phyloP scores from a whole-genome alignment of 805 yeast species.

The Metschnikowia lachancei region DNA sequence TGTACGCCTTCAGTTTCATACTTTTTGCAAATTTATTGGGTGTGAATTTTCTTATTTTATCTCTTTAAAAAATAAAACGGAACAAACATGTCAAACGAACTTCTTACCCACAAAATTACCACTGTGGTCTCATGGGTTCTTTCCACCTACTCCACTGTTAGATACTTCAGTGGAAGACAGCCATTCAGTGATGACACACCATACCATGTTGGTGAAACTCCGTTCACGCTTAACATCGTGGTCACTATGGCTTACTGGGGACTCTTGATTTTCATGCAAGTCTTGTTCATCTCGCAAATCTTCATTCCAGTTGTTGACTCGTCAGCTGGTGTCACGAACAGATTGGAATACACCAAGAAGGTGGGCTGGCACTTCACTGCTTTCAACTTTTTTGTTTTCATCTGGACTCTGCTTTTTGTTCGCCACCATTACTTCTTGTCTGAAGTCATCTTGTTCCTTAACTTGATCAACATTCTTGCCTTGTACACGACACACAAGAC shows the following conservation, averaged over 20 bases:
- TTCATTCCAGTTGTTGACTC: conserved; percentile 34
- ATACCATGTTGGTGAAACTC: conserved; percentile 58
- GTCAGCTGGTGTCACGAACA: conserved; percentile 14
- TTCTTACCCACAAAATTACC: conserved; percentile 38
- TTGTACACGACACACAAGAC: conserved; percentile 62
- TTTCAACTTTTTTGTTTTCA: conserved; percentile 57
- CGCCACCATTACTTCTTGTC: conserved; percentile 55
- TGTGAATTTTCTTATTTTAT: neutral
- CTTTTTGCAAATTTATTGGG: neutral
- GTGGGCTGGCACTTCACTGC: conserved; percentile 62
- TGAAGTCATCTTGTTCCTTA: conserved; percentile 56
- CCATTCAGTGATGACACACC: conserved; percentile 47
- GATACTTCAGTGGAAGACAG: conserved; percentile 56
- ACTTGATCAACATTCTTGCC: conserved; percentile 56
- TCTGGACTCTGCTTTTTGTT: conserved; percentile 65
- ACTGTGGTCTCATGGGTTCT: conserved; percentile 54
- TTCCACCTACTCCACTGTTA: conserved; percentile 53
- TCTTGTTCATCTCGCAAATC: conserved; percentile 46
- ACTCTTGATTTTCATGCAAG: conserved; percentile 50
- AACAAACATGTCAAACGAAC: conserved; percentile 14
- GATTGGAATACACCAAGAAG: conserved; percentile 29
- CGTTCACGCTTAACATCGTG: conserved; percentile 60
- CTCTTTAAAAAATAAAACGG: neutral
- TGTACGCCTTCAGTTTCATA: neutral
- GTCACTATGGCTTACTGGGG: conserved; percentile 58